A percentile compares a stretch with the other conserved stretches of the same genome.
Evolutionary conservation across 2,329 filamentous ascomycete genomes (phyloP).

Genomic region (Thelonectria discophora): DNA sequence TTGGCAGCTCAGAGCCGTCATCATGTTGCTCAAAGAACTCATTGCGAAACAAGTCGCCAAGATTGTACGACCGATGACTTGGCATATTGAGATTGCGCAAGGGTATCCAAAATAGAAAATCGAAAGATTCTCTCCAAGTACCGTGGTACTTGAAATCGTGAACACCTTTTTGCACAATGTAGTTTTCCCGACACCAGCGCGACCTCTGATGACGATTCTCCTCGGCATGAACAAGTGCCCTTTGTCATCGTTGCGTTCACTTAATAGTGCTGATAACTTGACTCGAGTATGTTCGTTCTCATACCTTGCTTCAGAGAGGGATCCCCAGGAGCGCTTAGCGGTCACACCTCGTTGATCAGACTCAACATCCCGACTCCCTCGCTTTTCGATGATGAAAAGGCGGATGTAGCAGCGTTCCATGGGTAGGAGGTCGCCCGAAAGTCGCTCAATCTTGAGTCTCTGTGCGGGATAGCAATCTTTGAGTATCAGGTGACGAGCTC

Average conservation of each 20-base stretch:
- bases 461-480: constrained; percentile 35
- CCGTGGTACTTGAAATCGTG: too few relatives aligned
- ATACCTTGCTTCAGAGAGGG: constrained; percentile 34
- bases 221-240: constrained; percentile 33
- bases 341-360: constrained; percentile 10
- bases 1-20: not conserved
- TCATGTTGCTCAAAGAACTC: constrained; percentile 36
- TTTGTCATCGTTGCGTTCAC: constrained; percentile 32
- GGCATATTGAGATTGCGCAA: constrained; percentile 46
- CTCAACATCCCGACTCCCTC: not conserved
- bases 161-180: constrained; percentile 53
- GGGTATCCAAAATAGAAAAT: constrained; percentile 52
- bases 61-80: constrained; percentile 29
- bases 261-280: constrained; percentile 41
- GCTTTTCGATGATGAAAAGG: constrained; percentile 47
- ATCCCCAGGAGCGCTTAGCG: constrained; percentile 14
- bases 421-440: constrained; percentile 45
- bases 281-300: constrained; percentile 36
- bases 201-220: constrained; percentile 49
- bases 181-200: constrained; percentile 52
- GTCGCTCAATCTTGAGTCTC: constrained; percentile 45
- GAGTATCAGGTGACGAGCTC: constrained; percentile 34
- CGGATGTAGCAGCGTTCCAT: constrained; percentile 53
- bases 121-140: constrained; percentile 34
- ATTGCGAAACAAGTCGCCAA: constrained; percentile 39